Evolutionary conservation across 1,284 basidiomycete genomes (phyloP), one percentile per base, ranked within the genome.

Genomic region (Tylopilus sp.): DNA sequence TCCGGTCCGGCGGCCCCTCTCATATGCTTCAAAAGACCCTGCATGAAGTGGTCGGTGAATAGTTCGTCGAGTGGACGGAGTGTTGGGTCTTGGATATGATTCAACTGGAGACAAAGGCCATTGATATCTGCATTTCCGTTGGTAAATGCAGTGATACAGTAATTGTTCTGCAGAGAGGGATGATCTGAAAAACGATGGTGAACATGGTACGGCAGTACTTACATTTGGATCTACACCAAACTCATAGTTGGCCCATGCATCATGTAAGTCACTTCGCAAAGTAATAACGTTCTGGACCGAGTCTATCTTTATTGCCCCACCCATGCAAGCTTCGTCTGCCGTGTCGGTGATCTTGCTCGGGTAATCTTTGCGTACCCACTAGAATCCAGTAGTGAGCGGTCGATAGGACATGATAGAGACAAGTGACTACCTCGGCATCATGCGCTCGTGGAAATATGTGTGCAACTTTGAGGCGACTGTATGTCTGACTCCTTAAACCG

Each of bases 381-480:
- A 22, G 7, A 25, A 46, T 22, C 33, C 14, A n/a, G 26, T 39
- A 11, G 9, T 47, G 35, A 47, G 45, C 14, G 19, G n/a, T 37
- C 14, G 9, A n/a, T 44, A 44, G 11, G 22, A n/a, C 22, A 31
- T 22, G 24, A n/a, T 17, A 10, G 39, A 35, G 4, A 41, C 19
- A 25, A 35, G 42, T 15, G 15, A 14, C 7, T 10, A 49, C 48
- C 28, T 49, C 48, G 10, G 17, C 13, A 22, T 35, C 31, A 7
- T 49, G 48, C 11, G 40, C 40, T 17, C 24, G 48, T 35, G 48
- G 40, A 49, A 49, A 49, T 43, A 49, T 43, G 25, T 49, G 48
- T 4, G 25, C 32, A 17, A 49, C 40, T 8, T 43, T 17, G 5
- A 49, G 40, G n/a, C 40, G 48, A 15, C 40, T 44, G 25, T 42